Evolutionary conservation across 192 early-diverging fungal species (phyloP).

Genomic region (Umbelopsis sp.): DNA sequence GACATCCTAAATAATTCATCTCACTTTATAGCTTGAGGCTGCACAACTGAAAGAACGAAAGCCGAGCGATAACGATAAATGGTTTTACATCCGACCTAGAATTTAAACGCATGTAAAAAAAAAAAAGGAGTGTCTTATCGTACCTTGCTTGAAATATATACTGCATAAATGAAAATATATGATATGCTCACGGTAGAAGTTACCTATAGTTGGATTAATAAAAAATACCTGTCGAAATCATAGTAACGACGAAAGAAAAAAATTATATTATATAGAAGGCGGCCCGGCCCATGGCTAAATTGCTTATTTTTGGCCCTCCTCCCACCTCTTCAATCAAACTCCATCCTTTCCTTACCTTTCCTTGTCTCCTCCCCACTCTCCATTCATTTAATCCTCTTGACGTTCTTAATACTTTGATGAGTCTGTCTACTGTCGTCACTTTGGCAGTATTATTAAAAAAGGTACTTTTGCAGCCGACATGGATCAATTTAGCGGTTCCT

Average conservation of each 20-base stretch:
- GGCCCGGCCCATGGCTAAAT: not conserved
- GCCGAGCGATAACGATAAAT: slow-evolving; percentile 8
- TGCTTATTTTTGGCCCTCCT: not conserved
- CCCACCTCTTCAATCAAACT: not conserved
- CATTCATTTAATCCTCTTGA: slow-evolving; percentile 11
- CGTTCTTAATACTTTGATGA: slow-evolving; percentile 6
- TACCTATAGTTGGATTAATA: no score
- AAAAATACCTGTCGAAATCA: no score
- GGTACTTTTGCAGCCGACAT: not conserved
- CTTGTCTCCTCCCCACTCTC: slow-evolving; percentile 2
- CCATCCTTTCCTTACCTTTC: slow-evolving; percentile 1
- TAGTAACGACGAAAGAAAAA: no score
- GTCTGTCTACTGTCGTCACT: slow-evolving; percentile 7
- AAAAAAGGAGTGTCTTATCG: not conserved
- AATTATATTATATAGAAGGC: no score
- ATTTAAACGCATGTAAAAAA: not conserved
- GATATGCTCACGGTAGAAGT: no score
- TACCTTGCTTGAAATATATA: no score
- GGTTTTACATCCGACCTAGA: slow-evolving; percentile 6
- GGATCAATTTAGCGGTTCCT: not conserved
- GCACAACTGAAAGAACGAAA: slow-evolving; percentile 2
- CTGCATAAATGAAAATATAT: no score
- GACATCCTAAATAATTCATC: not conserved
- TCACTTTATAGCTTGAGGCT: not conserved
- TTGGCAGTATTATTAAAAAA: slow-evolving; percentile 7